Base-by-base conservation (phyloP, 495 filamentous ascomycete species). In the Penicillium tannophilum region DNA sequence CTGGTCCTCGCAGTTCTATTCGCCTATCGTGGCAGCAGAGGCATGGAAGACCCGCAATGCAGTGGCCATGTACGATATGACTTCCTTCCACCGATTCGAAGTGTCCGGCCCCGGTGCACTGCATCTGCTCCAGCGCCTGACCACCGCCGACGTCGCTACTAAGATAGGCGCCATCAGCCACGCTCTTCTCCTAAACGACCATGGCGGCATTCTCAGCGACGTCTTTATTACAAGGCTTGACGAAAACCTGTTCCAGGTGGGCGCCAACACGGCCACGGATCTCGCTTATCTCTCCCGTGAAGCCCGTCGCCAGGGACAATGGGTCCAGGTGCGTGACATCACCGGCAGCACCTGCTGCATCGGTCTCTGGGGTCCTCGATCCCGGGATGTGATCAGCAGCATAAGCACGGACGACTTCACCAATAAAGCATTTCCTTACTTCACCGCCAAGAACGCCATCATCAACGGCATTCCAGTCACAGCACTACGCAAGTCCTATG, bases 11-110 rank as follows among this genome's bases (percentile, higher is more conserved):
- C 65, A 62, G 43, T 77, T 71, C 60, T 69, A 76, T 58, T 83
- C 80, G 1, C 78, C 79, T n/a, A 77, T 83, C 35, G 59, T 70
- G 2, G 77, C 78, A 3, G 78, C 65, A 4, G 80, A 83, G 51
- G 79, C 80, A 1, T 83, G 79, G 79, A 81, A 79, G 63, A 81
- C 78, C 16, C 76, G 80, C 4, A 76, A 76, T 31, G 80, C 76
- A 0, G 78, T 80, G 2, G 79, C 78, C 8, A 79, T 83, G 77
- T 83, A 78, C 57, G 80, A 83, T 54, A 75, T 82, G 76, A 80
- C 77, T 30, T 73, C 80, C n/a, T 75, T 81, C 49, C 77, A 77
- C 31, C 68, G 79, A 2, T 74, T 83, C 14, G 74, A 79, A 11
- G 69, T 83, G 10, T 69, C 66, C 6, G 80, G 80, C 7, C 77